phyloP scores from a whole-genome alignment of 1,284 basidiomycete genomes.

The Pholiota adiposa region DNA sequence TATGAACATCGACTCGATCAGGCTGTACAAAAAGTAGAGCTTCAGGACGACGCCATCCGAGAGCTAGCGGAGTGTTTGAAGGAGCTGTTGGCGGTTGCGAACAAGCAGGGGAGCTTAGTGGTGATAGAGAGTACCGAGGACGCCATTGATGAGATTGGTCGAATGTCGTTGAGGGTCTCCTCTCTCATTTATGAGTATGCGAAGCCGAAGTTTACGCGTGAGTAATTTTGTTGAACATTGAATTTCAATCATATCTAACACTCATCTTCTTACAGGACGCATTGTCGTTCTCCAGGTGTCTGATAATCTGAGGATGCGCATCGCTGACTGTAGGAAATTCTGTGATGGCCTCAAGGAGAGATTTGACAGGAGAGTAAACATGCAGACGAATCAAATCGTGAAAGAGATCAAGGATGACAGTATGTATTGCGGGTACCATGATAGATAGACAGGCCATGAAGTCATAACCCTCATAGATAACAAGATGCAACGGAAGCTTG shows the following conservation, averaged over 20 bases:
- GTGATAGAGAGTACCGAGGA: background rate
- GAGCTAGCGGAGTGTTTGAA: background rate
- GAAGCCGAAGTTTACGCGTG: background rate
- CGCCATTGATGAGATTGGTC: slow-evolving; percentile 12
- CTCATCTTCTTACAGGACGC: background rate
- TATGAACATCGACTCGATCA: background rate
- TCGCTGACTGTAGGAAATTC: background rate
- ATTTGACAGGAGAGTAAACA: background rate
- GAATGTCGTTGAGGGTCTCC: slow-evolving; percentile 1
- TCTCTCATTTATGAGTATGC: slow-evolving; percentile 15
- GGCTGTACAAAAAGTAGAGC: background rate
- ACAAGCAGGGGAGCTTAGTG: background rate
- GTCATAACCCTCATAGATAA: background rate
- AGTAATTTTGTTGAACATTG: background rate
- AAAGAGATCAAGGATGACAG: background rate
- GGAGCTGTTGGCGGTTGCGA: background rate
- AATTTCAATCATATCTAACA: background rate
- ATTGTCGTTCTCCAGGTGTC: background rate
- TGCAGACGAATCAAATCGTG: background rate
- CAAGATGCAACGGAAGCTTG: background rate
- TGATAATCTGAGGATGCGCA: background rate
- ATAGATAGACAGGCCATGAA: background rate
- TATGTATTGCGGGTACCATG: background rate
- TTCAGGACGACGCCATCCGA: background rate
- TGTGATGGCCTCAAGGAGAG: background rate